Evolutionary conservation across 257 asterid genomes (phyloP).

Genomic region (Buddleja alternifolia): DNA sequence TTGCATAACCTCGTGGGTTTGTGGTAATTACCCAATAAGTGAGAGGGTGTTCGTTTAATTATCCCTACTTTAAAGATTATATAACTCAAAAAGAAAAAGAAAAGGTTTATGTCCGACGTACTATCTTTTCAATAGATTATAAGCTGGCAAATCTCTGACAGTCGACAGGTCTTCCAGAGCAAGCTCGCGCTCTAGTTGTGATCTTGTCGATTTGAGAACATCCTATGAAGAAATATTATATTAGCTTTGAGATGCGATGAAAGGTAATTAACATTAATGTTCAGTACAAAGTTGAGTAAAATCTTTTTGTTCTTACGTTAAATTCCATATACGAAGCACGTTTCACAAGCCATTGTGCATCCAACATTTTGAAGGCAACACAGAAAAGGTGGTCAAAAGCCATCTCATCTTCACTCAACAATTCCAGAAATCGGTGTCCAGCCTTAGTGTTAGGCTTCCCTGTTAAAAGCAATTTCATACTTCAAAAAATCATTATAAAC

Average conservation of each 20-base stretch:
- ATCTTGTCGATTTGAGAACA: conserved; percentile 59
- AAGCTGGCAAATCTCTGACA: conserved; percentile 60
- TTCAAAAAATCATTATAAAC: no score
- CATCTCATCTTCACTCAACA: conserved; percentile 63
- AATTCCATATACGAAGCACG: conserved; percentile 73
- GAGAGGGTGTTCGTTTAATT: no score
- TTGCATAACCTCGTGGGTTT: no score
- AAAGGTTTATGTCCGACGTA: no score
- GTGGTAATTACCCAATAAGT: no score
- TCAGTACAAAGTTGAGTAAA: background rate
- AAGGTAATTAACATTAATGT: no score
- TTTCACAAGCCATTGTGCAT: conserved; percentile 66
- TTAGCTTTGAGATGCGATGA: no score
- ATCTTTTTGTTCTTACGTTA: conserved; percentile 42
- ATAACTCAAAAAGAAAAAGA: no score
- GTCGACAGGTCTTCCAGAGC: conserved; percentile 50
- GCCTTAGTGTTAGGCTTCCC: conserved; percentile 68
- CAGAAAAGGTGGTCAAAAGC: conserved; percentile 66
- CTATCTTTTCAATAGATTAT: no score
- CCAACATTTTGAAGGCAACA: conserved; percentile 63
- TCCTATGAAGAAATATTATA: conserved; percentile 32
- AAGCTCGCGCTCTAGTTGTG: conserved; percentile 63
- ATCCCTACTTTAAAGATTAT: no score
- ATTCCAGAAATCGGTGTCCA: conserved; percentile 72
- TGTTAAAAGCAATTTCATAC: conserved; percentile 36